These are phyloP conservation scores for Tylopilus sp. DNA, from an alignment of 768 basidiomycete species.

Conservation along the genomic window DNA sequence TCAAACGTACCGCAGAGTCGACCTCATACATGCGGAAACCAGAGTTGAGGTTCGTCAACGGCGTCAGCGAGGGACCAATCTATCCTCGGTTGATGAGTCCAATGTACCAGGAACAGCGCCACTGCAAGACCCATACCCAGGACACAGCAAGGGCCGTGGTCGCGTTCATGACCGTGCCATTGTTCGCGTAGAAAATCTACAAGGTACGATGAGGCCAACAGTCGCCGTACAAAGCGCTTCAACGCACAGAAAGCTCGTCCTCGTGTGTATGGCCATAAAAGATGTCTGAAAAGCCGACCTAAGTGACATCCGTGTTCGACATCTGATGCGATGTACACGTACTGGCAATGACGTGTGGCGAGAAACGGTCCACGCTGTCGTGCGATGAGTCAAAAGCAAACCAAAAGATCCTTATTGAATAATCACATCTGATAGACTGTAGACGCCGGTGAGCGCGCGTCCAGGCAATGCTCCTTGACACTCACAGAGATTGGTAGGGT, in stretches of 20 bases:
- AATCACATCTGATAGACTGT: conserved; percentile 45
- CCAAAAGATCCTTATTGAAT: neutral
- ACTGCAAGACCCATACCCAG: conserved; percentile 35
- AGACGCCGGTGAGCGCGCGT: neutral
- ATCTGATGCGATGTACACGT: conserved; percentile 6
- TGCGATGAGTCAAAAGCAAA: neutral
- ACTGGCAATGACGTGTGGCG: conserved; percentile 47
- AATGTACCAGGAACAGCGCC: neutral
- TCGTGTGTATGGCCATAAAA: conserved; percentile 45
- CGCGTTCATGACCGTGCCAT: conserved; percentile 54
- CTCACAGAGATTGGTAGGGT: conserved; percentile 45
- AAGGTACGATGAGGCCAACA: too few species aligned
- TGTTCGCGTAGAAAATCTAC: conserved; percentile 70
- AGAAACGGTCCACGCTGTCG: conserved; percentile 42
- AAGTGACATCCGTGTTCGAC: neutral
- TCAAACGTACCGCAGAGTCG: conserved; percentile 18
- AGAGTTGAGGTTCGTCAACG: conserved; percentile 65
- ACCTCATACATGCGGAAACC: conserved; percentile 54
- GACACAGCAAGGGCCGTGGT: conserved; percentile 49
- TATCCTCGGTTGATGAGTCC: neutral
- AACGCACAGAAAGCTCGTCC: conserved; percentile 56
- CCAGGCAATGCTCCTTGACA: neutral
- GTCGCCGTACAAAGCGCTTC: too few species aligned
- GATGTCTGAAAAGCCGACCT: conserved; percentile 55
- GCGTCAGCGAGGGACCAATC: conserved; percentile 57